These are phyloP conservation scores for Fragaria ananassa DNA, from an alignment of 306 rosid genomes.

Conservation along the genomic window DNA sequence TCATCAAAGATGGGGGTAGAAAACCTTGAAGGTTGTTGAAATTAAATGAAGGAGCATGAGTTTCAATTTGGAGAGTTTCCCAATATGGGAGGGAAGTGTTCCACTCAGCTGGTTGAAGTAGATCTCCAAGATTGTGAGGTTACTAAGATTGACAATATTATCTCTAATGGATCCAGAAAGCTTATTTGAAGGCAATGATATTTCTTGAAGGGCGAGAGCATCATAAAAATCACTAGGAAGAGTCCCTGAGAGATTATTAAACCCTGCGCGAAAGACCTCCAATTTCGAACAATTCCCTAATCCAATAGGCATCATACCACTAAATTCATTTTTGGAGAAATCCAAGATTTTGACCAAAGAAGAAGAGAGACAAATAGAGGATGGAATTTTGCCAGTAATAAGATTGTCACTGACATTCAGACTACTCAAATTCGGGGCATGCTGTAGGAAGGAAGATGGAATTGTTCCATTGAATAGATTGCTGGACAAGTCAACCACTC, in stretches of 20 bases:
- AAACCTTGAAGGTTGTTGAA: background rate
- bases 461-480: background rate
- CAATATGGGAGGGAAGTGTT: background rate
- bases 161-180: background rate
- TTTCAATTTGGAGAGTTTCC: background rate
- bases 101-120: background rate
- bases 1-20: background rate
- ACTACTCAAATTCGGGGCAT: background rate
- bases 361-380: background rate
- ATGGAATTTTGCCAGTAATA: background rate
- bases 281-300: background rate
- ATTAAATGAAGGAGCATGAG: background rate
- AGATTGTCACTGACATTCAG: background rate
- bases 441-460: background rate
- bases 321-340: background rate
- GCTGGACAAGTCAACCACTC: background rate
- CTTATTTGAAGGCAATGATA: background rate
- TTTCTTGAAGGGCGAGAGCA: background rate
- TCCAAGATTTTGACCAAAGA: background rate
- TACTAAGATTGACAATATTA: background rate
- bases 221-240: background rate
- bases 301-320: background rate
- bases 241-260: background rate
- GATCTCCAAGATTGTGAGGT: background rate
- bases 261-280: background rate